Evolutionary conservation across 2,329 filamentous ascomycete genomes (phyloP), one percentile per base, ranked within the genome.

Genomic region (Cordyceps pruinosa): DNA sequence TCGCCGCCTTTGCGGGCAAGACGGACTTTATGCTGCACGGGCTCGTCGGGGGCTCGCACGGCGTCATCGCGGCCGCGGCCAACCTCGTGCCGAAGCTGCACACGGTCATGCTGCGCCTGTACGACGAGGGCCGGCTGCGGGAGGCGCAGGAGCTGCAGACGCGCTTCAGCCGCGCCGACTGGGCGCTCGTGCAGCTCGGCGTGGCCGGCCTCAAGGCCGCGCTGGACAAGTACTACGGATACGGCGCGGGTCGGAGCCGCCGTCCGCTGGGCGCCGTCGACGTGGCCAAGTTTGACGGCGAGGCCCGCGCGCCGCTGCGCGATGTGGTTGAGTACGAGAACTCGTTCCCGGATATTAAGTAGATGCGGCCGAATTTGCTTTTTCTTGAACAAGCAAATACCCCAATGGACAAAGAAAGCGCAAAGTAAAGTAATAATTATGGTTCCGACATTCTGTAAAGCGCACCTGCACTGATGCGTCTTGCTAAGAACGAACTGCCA

Each of bases 1-100:
- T 74, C 47, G 67, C 71, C 1, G 66, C 66, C 0, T 67, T 70
- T 39, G 72, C 69, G 21, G 72, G 72, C 52, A 74, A 72, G 58
- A 71, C 72, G 5, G 73, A 75, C 61, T 74, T 75, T 51, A 73
- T 75, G 57, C 66, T 75, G 17, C 73, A 71, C 50, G 71, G 69
- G 19, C 69, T 74, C 23, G 67, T 72, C 0, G 73, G 66, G 2
- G 5, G 73, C 37, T 72, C 68, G 46, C 68, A 73, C 61, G 73
- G 73, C 23, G 71, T 73, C 56, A 74, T 75, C 57, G 71, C 73
- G 1, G 73, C 71, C 1, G 62, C 71, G 8, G 73, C 73, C 34
- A 75, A 75, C 61, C 64, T 75, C n/a, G 66, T 66, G 47, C 70
- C 70, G 17, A 68, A 67, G 52, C 64, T 69, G n/a, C 73, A 73